Percentiles rank a stretch among this genome's conserved stretches.
Conservation (phyloP, 306 rosid genomes). For the Vigna unguiculata region DNA sequence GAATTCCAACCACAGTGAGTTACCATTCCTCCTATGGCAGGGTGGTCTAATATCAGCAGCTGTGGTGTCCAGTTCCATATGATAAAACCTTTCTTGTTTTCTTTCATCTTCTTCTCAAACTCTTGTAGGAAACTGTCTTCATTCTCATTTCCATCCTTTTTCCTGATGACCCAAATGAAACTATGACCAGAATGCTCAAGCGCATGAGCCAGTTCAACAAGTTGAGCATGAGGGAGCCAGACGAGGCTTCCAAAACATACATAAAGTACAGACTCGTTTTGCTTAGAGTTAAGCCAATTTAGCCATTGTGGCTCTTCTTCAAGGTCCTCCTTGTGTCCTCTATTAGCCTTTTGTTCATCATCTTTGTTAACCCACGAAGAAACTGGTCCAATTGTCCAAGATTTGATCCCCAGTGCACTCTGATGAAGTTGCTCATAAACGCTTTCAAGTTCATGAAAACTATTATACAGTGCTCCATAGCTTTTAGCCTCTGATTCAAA, state of each 20-base stretch:
- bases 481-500: slow-evolving; percentile 22
- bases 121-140: neutral
- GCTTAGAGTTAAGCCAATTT: neutral
- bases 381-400: neutral
- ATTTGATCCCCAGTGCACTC: neutral
- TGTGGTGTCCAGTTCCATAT: slow-evolving; percentile 1
- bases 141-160: neutral
- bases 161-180: neutral
- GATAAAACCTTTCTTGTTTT: neutral
- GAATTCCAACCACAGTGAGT: slow-evolving; percentile 34
- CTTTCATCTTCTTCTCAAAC: slow-evolving; percentile 33
- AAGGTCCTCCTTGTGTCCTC: neutral
- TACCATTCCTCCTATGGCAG: neutral
- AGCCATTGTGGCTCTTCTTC: neutral
- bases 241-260: slow-evolving; percentile 1
- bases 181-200: slow-evolving; percentile 39
- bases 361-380: neutral
- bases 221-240: slow-evolving; percentile 14
- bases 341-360: neutral
- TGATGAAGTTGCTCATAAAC: neutral
- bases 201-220: slow-evolving; percentile 44
- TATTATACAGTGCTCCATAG: neutral
- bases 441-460: slow-evolving; percentile 9
- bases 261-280: neutral
- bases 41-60: slow-evolving; percentile 2